Evolutionary conservation across 2,329 filamentous ascomycete genomes (phyloP).

Genomic region (Ilyonectria sp.): DNA sequence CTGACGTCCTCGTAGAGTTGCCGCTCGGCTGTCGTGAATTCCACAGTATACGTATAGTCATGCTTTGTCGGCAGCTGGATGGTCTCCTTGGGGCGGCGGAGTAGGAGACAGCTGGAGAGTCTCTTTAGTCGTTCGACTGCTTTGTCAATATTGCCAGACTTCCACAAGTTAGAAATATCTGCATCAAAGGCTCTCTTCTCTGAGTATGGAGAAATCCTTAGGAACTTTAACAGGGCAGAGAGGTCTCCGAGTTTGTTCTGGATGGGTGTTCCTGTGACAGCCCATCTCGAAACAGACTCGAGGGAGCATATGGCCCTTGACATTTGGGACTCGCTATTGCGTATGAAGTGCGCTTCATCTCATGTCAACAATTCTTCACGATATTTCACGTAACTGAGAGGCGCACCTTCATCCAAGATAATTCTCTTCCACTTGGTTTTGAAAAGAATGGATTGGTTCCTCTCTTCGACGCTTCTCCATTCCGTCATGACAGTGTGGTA

Average conservation of each 20-base stretch:
- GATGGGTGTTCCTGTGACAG: conserved; percentile 63
- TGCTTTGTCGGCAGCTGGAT: conserved; percentile 55
- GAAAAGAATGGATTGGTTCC: conserved; percentile 47
- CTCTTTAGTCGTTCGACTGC: conserved; percentile 56
- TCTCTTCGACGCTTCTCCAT: conserved; percentile 43
- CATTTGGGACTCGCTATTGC: conserved; percentile 14
- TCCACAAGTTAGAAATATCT: conserved; percentile 52
- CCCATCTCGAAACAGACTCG: conserved; percentile 56
- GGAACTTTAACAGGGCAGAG: conserved; percentile 57
- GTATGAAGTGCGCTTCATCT: conserved; percentile 5
- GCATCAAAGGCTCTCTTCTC: conserved; percentile 6
- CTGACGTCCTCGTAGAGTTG: conserved; percentile 52
- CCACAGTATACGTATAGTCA: conserved; percentile 51
- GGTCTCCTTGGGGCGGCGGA: conserved; percentile 56
- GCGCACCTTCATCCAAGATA: conserved; percentile 20
- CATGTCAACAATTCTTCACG: background rate
- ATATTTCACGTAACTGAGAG: background rate
- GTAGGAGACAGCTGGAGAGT: conserved; percentile 54
- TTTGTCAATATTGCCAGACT: conserved; percentile 51
- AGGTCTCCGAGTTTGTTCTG: conserved; percentile 62
- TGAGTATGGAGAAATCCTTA: conserved; percentile 57
- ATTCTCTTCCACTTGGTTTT: conserved; percentile 51
- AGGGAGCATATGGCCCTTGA: conserved; percentile 54
- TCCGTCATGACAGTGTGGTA: conserved; percentile 57
- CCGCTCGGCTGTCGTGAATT: conserved; percentile 54